Evolutionary conservation across 2,329 filamentous ascomycete species (phyloP), one percentile per base, ranked within the genome.

Genomic region (Colletotrichum tanaceti): DNA sequence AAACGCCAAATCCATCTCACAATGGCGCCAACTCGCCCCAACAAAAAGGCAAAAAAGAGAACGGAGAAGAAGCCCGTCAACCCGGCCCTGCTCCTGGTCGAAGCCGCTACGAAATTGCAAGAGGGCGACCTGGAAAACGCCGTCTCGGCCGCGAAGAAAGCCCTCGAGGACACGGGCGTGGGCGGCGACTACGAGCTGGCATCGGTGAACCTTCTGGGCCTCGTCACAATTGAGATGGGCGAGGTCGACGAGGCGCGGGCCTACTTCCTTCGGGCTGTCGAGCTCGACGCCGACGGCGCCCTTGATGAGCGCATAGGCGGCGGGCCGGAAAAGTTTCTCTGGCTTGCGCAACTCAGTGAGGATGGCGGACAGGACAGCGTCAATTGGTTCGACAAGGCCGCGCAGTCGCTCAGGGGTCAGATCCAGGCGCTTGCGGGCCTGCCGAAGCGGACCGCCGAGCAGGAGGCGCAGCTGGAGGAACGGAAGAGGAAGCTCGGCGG

Each of bases 321-420:
- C 35, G 94, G 94, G 0, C 89, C 94, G 0, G 95, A 98, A 77
- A 98, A 98, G 81, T 98, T 98, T 76, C 82, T 98, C 57, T 97
- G 94, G 88, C 84, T 99, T 67, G 96, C 96, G 71, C 96, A 99
- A 81, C 85, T 99, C 75, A 96, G 88, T 77, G 88, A 91, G 69
- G 85, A 90, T 54, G 90, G 90, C 43, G 90, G 90, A 1, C 79
- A 84, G 54, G 89, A 91, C 75, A 91, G 87, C 73, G 87, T 92
- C 16, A 72, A 74, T 61, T 92, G 90, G 90, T 92, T 88, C 75
- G 87, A 91, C 77, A 85, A 84, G 72, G 93, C 94, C 14, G 91
- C 92, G 0, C 83, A 86, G 46, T 89, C 91, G 59, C 83, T 99
- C 75, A 87, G 93, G 75, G 82, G 84, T 71, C 90, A 91, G 77